Percentiles rank a stretch among this genome's conserved stretches.
These are phyloP conservation scores for Debaryomyces maramus DNA, from an alignment of 805 yeast genomes.

Conservation along the genomic window DNA sequence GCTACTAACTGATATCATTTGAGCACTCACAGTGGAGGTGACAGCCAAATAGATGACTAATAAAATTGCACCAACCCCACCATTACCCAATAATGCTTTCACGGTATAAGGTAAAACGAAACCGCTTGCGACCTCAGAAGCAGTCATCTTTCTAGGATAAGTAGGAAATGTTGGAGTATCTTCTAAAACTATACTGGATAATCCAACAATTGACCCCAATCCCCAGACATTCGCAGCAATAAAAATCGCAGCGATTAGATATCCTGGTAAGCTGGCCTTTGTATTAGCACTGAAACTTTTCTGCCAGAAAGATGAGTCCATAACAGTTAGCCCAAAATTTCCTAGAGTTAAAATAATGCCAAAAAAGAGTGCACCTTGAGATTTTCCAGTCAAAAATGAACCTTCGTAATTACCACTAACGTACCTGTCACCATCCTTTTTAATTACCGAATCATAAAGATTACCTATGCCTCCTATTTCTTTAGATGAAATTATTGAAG, in stretches of 20 bases:
- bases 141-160: conserved; percentile 31
- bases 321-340: conserved; percentile 37
- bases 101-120: conserved; percentile 30
- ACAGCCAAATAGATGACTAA: conserved; percentile 39
- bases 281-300: conserved; percentile 37
- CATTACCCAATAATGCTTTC: conserved; percentile 31
- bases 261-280: conserved; percentile 38
- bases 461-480: conserved; percentile 29
- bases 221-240: conserved; percentile 38
- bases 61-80: conserved; percentile 32
- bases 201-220: conserved; percentile 35
- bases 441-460: conserved; percentile 22
- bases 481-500: conserved; percentile 24
- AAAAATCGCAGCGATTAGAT: conserved; percentile 31
- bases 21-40: conserved; percentile 43
- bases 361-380: conserved; percentile 33
- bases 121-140: conserved; percentile 28
- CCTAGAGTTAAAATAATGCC: conserved; percentile 37
- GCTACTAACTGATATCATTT: conserved; percentile 40
- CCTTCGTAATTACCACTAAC: conserved; percentile 35
- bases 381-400: conserved; percentile 36
- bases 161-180: conserved; percentile 27
- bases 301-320: conserved; percentile 44
- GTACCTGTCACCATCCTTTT: conserved; percentile 19
- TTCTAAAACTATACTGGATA: conserved; percentile 30